phyloP scores from a whole-genome alignment of 768 basidiomycete genomes.

The Asterophora lycoperdoides region DNA sequence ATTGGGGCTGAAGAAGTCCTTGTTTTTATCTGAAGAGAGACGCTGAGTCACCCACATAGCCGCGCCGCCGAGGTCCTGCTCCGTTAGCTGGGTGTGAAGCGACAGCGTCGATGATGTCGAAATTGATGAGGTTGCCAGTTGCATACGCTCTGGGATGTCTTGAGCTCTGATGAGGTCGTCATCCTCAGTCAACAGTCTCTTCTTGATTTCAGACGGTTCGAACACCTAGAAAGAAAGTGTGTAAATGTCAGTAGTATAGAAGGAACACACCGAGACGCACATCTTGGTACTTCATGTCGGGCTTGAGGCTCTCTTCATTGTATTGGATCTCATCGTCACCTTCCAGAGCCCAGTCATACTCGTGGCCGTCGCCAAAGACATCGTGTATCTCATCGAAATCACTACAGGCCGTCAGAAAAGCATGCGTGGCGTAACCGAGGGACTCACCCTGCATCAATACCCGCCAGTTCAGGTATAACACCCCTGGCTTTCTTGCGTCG shows the following conservation, averaged over 20 bases:
- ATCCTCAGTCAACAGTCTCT: constrained; percentile 84
- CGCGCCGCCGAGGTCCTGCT: constrained; percentile 73
- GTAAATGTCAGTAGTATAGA: not conserved
- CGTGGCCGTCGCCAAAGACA: constrained; percentile 94
- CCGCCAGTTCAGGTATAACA: constrained; percentile 66
- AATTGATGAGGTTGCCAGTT: constrained; percentile 82
- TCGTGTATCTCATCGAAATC: constrained; percentile 95
- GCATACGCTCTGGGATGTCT: constrained; percentile 96
- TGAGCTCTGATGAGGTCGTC: constrained; percentile 88
- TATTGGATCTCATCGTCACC: constrained; percentile 66
- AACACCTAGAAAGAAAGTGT: constrained; percentile 64
- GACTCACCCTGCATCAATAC: constrained; percentile 79
- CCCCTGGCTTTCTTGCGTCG: constrained; percentile 60
- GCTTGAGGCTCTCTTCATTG: constrained; percentile 49
- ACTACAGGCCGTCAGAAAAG: constrained; percentile 35
- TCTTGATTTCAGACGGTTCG: constrained; percentile 93
- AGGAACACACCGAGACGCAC: constrained; percentile 35
- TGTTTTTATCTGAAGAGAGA: constrained; percentile 64
- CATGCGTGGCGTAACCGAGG: constrained; percentile 1
- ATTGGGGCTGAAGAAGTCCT: constrained; percentile 65
- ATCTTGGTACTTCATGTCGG: constrained; percentile 82
- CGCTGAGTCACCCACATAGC: constrained; percentile 86
- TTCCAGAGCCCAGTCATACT: constrained; percentile 91
- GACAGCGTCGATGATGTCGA: constrained; percentile 60
- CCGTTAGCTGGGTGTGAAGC: constrained; percentile 57